A percentile compares a stretch with the other conserved stretches of the same genome.
Evolutionary conservation across 768 basidiomycete species (phyloP).

Genomic region (Hygrophorus pudorinus): DNA sequence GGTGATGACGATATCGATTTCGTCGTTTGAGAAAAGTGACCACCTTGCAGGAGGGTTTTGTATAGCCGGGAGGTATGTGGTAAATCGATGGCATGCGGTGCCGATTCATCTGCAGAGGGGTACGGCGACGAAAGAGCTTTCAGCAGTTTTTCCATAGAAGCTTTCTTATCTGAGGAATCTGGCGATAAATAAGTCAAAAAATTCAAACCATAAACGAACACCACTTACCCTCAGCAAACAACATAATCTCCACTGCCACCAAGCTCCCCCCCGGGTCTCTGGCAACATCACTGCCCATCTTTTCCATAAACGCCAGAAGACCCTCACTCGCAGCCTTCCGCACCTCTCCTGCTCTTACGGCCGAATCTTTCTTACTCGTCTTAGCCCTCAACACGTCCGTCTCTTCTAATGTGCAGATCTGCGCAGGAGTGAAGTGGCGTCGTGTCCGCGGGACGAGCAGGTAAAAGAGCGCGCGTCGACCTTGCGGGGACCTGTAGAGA

Average conservation of each 20-base stretch:
- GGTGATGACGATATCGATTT: conserved; percentile 41
- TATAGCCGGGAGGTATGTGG: conserved; percentile 77
- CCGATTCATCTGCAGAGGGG: conserved; percentile 37
- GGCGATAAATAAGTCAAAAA: not conserved
- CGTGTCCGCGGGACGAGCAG: conserved; percentile 75
- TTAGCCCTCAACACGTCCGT: conserved; percentile 56
- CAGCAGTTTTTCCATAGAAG: conserved; percentile 52
- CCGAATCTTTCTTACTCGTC: conserved; percentile 79
- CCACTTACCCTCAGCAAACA: conserved; percentile 75
- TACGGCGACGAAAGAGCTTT: conserved; percentile 44
- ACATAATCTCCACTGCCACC: conserved; percentile 72
- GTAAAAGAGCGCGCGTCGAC: conserved; percentile 75
- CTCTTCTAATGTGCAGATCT: conserved; percentile 60
- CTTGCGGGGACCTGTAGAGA: conserved; percentile 55
- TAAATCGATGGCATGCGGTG: conserved; percentile 66
- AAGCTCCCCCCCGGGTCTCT: conserved; percentile 76
- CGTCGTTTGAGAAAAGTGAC: conserved; percentile 67
- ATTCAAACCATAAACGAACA: conserved; percentile 13
- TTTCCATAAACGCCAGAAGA: conserved; percentile 59
- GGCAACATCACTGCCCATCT: conserved; percentile 50
- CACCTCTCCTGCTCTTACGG: conserved; percentile 58
- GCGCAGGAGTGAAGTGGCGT: conserved; percentile 80
- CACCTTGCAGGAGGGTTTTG: conserved; percentile 86
- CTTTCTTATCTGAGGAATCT: conserved; percentile 54
- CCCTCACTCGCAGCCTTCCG: conserved; percentile 63